Evolutionary conservation across 345 rosid species (phyloP).

Genomic region (Salix caprea): DNA sequence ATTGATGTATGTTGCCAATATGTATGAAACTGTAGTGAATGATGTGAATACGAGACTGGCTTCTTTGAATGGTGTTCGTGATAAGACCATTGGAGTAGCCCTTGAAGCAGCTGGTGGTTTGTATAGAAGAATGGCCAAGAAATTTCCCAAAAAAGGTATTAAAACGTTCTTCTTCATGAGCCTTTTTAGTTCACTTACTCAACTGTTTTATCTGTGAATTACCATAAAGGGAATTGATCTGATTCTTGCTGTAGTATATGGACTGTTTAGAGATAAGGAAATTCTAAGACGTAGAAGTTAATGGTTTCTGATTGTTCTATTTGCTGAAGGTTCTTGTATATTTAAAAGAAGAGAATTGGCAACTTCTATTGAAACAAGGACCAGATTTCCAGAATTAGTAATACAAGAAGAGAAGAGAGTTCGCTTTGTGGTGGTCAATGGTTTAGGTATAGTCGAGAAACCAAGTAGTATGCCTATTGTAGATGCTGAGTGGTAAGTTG

Average conservation of each 20-base stretch:
- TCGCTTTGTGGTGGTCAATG: slow-evolving; percentile 92
- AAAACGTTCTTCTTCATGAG: not conserved
- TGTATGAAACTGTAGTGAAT: slow-evolving; percentile 72
- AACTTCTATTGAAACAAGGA: slow-evolving; percentile 85
- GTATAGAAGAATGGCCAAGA: slow-evolving; percentile 75
- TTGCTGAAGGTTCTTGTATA: slow-evolving; percentile 50
- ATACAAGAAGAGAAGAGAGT: slow-evolving; percentile 93
- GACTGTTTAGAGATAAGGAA: too few species aligned
- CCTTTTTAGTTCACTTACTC: not conserved
- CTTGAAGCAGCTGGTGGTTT: slow-evolving; percentile 97
- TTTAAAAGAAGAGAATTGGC: slow-evolving; percentile 94
- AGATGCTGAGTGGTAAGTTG: slow-evolving; percentile 84
- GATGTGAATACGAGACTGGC: slow-evolving; percentile 74
- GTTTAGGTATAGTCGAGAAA: slow-evolving; percentile 84
- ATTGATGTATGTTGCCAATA: slow-evolving; percentile 85
- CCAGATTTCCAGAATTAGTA: slow-evolving; percentile 90
- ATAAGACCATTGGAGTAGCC: slow-evolving; percentile 78
- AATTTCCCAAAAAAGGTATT: slow-evolving; percentile 87
- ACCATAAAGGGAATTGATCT: too few species aligned
- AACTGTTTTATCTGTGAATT: not conserved
- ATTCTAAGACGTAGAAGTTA: not conserved
- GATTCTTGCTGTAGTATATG: too few species aligned
- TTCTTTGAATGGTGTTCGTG: slow-evolving; percentile 72
- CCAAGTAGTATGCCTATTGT: slow-evolving; percentile 52
- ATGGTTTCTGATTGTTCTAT: slow-evolving; percentile 2